Conservation (phyloP, 176 grass and related monocot genomes). For the Metroxylon sagu region DNA sequence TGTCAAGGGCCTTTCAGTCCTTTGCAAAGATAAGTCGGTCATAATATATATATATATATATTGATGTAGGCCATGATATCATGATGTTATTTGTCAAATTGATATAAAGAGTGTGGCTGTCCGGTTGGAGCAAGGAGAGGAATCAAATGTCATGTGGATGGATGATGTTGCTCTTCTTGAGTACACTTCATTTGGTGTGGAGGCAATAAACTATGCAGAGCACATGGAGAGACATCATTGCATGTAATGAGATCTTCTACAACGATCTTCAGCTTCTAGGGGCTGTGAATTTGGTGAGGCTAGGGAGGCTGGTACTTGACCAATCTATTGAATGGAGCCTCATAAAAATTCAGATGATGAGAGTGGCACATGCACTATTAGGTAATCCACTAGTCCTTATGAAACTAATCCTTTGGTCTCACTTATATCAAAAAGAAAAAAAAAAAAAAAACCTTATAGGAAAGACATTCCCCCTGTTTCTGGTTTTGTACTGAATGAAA, state of each 20-base stretch:
- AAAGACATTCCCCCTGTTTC: neutral
- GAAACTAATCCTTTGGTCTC: no score
- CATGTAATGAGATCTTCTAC: neutral
- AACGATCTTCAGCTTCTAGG: no score
- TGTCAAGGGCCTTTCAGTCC: neutral
- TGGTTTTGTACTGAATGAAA: neutral
- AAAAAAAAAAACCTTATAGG: neutral
- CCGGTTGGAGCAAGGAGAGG: neutral
- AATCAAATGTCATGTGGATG: conserved; percentile 3
- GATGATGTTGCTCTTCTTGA: neutral
- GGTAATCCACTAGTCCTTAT: neutral
- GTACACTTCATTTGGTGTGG: neutral
- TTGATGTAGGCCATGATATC: neutral
- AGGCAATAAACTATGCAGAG: neutral
- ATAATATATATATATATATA: no score
- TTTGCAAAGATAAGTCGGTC: neutral
- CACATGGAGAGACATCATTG: conserved; percentile 1
- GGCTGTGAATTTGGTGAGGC: no score
- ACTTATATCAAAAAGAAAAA: neutral
- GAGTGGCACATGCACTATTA: neutral
- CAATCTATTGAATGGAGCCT: no score
- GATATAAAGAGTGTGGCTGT: neutral
- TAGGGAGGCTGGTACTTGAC: no score
- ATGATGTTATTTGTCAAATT: neutral
- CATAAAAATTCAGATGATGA: neutral